These are phyloP conservation scores for Nakataea oryzae DNA, from an alignment of 2,329 filamentous ascomycete genomes.

Conservation along the genomic window DNA sequence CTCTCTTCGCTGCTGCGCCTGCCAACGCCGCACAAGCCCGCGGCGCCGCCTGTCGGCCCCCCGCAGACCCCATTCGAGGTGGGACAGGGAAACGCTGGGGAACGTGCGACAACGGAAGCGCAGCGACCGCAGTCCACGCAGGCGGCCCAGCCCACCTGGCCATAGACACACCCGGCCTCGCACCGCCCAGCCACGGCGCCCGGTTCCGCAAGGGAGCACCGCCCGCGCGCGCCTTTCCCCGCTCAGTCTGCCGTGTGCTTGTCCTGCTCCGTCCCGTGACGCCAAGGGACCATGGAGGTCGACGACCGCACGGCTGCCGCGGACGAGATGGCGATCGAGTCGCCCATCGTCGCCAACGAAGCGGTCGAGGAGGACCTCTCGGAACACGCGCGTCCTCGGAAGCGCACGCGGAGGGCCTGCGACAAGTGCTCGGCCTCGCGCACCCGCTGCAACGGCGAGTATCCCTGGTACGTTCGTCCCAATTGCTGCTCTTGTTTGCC, in stretches of 20 bases:
- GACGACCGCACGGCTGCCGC: neutral
- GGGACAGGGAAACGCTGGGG: neutral
- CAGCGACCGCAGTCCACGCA: too few relatives aligned
- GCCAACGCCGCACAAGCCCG: neutral
- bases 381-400: conserved; percentile 9
- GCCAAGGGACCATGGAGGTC: neutral
- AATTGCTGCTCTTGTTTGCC: neutral
- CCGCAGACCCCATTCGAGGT: neutral
- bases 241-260: too few relatives aligned
- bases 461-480: conserved; percentile 22
- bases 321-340: conserved; percentile 5
- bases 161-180: too few relatives aligned
- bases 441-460: conserved; percentile 30
- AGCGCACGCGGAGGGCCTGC: conserved; percentile 20
- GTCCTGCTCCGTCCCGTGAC: neutral
- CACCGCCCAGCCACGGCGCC: too few relatives aligned
- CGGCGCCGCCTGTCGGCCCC: neutral
- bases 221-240: too few relatives aligned
- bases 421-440: conserved; percentile 27
- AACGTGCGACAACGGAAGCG: too few relatives aligned
- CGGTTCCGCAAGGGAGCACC: too few relatives aligned
- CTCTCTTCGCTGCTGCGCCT: neutral
- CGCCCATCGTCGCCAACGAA: neutral
- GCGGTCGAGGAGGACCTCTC: neutral
- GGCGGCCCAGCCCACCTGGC: too few relatives aligned